Conservation (phyloP, 768 basidiomycete species). For the Hypholoma sublateritium region DNA sequence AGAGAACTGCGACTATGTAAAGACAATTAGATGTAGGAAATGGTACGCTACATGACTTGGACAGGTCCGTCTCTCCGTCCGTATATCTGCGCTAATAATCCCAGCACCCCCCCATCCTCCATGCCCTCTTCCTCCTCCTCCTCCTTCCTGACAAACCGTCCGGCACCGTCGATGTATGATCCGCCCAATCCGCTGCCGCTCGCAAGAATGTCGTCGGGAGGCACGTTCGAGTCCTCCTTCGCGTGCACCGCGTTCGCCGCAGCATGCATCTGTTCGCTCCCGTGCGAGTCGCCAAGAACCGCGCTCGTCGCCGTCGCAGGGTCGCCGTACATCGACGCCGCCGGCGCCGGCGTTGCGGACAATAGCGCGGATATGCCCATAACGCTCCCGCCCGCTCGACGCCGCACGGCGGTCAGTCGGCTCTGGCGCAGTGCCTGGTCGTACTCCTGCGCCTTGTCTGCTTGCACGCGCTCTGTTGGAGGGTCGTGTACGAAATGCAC, state of each 20-base stretch:
- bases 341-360: slow-evolving; percentile 24
- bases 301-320: slow-evolving; percentile 65
- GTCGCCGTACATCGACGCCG: slow-evolving; percentile 47
- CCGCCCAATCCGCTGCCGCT: slow-evolving; percentile 65
- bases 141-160: slow-evolving; percentile 38
- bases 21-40: neutral
- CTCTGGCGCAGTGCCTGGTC: slow-evolving; percentile 75
- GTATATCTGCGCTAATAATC: slow-evolving; percentile 86
- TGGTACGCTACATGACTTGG: slow-evolving; percentile 26
- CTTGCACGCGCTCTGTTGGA: slow-evolving; percentile 24
- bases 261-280: slow-evolving; percentile 4
- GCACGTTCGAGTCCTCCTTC: slow-evolving; percentile 14
- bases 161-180: slow-evolving; percentile 74
- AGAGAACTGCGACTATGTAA: too few relatives aligned
- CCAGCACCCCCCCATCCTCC: slow-evolving; percentile 83
- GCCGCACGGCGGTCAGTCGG: slow-evolving; percentile 53
- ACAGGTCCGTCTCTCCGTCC: slow-evolving; percentile 51
- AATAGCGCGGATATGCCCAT: slow-evolving; percentile 49
- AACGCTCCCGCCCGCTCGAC: slow-evolving; percentile 46
- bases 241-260: neutral
- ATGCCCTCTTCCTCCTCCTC: slow-evolving; percentile 66
- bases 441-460: slow-evolving; percentile 67
- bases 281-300: slow-evolving; percentile 70
- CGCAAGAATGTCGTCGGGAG: slow-evolving; percentile 37
- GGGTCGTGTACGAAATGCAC: slow-evolving; percentile 35